Evolutionary conservation across 129 eudicot species (phyloP).

Genomic region (Chrysanthemum lavandulifolium): DNA sequence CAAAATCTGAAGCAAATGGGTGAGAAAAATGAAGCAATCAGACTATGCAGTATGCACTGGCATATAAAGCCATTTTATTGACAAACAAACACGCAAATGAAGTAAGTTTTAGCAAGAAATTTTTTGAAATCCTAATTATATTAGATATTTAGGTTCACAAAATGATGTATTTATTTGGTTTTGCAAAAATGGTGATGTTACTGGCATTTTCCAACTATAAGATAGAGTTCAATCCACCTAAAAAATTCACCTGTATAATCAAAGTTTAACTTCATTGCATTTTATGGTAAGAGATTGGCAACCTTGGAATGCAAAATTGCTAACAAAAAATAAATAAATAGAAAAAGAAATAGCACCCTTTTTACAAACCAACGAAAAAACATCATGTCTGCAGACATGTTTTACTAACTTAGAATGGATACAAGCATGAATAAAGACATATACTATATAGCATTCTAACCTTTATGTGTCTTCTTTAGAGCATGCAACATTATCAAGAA

Average conservation of each 20-base stretch:
- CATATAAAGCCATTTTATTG: slow-evolving; percentile 4
- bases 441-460: slow-evolving; percentile 24
- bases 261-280: too few relatives aligned
- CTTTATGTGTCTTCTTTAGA: slow-evolving; percentile 47
- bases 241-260: too few relatives aligned
- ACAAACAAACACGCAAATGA: slow-evolving; percentile 8
- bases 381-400: too few relatives aligned
- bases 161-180: too few relatives aligned
- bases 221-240: too few relatives aligned
- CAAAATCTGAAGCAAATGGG: slow-evolving; percentile 39
- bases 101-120: not conserved
- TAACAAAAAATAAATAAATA: too few relatives aligned
- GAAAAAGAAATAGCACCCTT: too few relatives aligned
- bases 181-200: too few relatives aligned
- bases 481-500: slow-evolving; percentile 67
- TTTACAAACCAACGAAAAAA: not conserved
- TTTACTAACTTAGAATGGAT: not conserved
- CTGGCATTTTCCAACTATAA: too few relatives aligned
- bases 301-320: not conserved
- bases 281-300: too few relatives aligned
- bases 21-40: not conserved
- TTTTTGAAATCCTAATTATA: too few relatives aligned
- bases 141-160: too few relatives aligned
- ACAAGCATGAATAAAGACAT: not conserved
- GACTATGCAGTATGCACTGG: not conserved